Percentiles rank a stretch among this genome's conserved stretches.
phyloP scores from a whole-genome alignment of 768 basidiomycete genomes.

The Porphyrellus cyaneotinctus region DNA sequence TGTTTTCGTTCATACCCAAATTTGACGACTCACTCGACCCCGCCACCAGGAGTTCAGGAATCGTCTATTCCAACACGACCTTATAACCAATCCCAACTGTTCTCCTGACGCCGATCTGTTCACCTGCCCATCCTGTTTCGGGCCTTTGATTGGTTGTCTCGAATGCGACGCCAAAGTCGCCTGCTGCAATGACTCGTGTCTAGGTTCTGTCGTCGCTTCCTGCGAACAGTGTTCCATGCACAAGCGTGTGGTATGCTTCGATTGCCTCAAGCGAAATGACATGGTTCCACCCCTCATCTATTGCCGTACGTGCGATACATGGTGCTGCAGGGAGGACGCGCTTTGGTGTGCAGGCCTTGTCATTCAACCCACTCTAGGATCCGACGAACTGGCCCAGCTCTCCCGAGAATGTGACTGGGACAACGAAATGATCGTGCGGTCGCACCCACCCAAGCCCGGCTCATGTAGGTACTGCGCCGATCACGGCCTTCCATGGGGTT shows the following conservation, averaged over 20 bases:
- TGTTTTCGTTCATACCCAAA: not conserved
- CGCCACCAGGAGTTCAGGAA: constrained; percentile 9
- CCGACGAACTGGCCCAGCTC: constrained; percentile 4
- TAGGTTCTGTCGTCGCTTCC: not conserved
- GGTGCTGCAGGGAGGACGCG: constrained; percentile 13
- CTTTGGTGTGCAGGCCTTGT: constrained; percentile 16
- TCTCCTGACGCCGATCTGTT: constrained; percentile 9
- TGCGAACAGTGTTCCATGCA: constrained; percentile 6
- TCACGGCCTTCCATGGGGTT: not conserved
- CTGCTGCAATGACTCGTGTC: not conserved
- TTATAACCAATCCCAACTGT: not conserved
- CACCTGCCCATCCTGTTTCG: constrained; percentile 11
- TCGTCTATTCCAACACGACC: not conserved
- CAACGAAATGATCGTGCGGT: constrained; percentile 7
- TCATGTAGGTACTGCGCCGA: constrained; percentile 3
- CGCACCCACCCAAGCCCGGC: constrained; percentile 12
- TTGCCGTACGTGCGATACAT: constrained; percentile 6
- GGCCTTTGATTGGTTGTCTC: not conserved
- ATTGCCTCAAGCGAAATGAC: constrained; percentile 2
- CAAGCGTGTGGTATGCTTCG: not conserved
- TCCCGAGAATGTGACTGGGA: constrained; percentile 4
- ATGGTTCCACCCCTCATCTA: constrained; percentile 1
- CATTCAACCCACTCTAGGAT: constrained; percentile 3
- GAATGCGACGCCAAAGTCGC: constrained; percentile 10
- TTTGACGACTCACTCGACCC: not conserved